Evolutionary conservation across 805 yeast genomes (phyloP), one percentile per base, ranked within the genome.

Genomic region (Candida ovalis): DNA sequence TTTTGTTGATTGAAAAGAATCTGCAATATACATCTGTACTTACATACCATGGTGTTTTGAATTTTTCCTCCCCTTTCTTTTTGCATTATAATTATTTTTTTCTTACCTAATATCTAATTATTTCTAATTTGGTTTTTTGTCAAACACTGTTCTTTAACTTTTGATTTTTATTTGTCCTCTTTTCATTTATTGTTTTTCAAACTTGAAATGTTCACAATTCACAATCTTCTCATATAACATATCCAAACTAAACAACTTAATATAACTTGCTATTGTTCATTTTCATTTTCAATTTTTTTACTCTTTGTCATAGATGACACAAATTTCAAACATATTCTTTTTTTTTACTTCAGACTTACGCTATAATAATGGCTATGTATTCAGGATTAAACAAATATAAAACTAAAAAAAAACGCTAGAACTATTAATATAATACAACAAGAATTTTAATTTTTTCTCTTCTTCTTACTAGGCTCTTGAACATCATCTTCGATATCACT

Each of bases 401-500:
- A 37, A 22, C 25, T 8, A 12, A 37, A 18, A 21, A 24, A 21
- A 42, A 23, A 33, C 17, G 30, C 21, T 21, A 3, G 21, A 4
- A 15, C 10, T 18, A 15, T 17, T 30, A 30, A 30, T 30, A 30
- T 17, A 22, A 28, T 17, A 40, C 43, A 27, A 23, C 32, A 27
- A 27, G 30, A 27, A 27, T 27, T 27, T 12, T 49, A 57, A 22
- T 58, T 18, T 41, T 56, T 63, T 56, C 64, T 62, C 48, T 55
- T 63, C 45, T 63, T 63, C 3, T 48, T 37, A 17, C 47, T 46
- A n/a, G 58, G 63, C 30, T 57, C 49, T 5, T 50, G 53, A 28
- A 42, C 46, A 13, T 43, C 50, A 17, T 43, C 52, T 25, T 54
- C 59, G 19, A 43, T 25, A n/a, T 37, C 46, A 21, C 37, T 46